Conservation (phyloP, 768 basidiomycete genomes). For the Boletus coccyginus region DNA sequence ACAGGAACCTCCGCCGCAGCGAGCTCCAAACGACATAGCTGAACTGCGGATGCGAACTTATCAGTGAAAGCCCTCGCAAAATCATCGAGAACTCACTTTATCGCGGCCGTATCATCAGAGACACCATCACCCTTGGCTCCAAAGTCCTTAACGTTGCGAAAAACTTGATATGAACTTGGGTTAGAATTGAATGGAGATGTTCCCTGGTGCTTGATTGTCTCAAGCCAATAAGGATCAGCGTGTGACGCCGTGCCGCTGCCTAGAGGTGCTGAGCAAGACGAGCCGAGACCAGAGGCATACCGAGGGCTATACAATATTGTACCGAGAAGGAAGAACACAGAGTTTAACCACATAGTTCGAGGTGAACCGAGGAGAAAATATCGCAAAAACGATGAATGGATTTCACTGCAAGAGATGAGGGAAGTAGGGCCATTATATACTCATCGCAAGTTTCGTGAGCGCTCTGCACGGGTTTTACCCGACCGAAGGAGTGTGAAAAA, state of each 20-base stretch:
- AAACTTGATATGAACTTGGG: conserved; percentile 57
- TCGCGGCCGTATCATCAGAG: conserved; percentile 73
- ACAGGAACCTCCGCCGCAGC: conserved; percentile 53
- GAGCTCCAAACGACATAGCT: conserved; percentile 59
- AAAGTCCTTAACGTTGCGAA: conserved; percentile 69
- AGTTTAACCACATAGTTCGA: conserved; percentile 7
- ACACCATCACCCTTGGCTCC: conserved; percentile 61
- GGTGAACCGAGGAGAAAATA: background rate
- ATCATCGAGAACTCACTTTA: conserved; percentile 45
- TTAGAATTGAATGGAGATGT: conserved; percentile 62
- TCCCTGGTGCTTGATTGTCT: conserved; percentile 69
- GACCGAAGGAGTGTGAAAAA: conserved; percentile 1
- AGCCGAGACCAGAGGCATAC: conserved; percentile 35
- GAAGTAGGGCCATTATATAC: conserved; percentile 14
- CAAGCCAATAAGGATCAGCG: conserved; percentile 58
- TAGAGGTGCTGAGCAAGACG: conserved; percentile 46
- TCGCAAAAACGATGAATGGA: background rate
- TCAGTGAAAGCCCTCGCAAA: background rate
- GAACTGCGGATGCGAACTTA: conserved; percentile 34
- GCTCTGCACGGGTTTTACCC: background rate
- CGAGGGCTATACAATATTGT: conserved; percentile 5
- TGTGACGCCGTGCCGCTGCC: conserved; percentile 45
- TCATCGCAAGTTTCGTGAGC: background rate
- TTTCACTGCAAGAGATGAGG: background rate
- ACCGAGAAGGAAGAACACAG: conserved; percentile 6